Evolutionary conservation across 495 filamentous ascomycete species (phyloP).

Genomic region (Trichocladium uniseriatum): DNA sequence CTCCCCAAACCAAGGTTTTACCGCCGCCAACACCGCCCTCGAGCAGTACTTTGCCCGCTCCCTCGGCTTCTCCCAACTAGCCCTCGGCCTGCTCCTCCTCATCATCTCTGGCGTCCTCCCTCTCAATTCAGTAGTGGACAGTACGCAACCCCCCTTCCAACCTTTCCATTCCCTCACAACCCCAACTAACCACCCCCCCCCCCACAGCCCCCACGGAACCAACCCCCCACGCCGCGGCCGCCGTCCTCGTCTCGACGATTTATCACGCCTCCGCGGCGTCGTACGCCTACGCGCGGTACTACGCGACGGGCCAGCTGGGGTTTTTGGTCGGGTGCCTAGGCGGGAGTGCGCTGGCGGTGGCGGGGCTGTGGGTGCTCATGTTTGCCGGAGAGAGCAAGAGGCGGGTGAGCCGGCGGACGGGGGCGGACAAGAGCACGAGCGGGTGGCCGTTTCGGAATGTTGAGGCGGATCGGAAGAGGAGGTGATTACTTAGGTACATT

Average conservation of each 20-base stretch:
- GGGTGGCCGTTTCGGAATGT: constrained; percentile 77
- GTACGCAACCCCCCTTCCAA: constrained; percentile 12
- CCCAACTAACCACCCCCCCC: not conserved
- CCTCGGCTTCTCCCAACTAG: constrained; percentile 56
- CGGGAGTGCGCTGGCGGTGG: constrained; percentile 43
- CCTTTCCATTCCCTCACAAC: not conserved
- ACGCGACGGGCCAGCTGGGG: constrained; percentile 38
- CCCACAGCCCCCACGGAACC: not conserved
- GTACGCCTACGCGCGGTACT: constrained; percentile 59
- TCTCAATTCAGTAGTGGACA: constrained; percentile 39
- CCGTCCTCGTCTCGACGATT: constrained; percentile 52
- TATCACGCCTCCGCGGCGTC: constrained; percentile 57
- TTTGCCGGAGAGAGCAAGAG: constrained; percentile 55
- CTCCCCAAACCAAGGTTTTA: constrained; percentile 2
- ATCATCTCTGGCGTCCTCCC: constrained; percentile 72
- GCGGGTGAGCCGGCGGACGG: constrained; percentile 58
- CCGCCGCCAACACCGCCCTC: constrained; percentile 36
- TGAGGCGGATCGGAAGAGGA: constrained; percentile 18
- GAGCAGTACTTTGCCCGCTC: constrained; percentile 67
- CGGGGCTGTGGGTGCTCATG: constrained; percentile 66
- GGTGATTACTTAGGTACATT: not conserved
- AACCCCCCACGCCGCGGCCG: constrained; percentile 33
- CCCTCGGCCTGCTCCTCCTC: constrained; percentile 54
- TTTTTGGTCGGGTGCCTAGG: constrained; percentile 47
- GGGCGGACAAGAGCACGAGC: constrained; percentile 68